Percentiles rank a stretch among this genome's conserved stretches.
These are phyloP conservation scores for Malus sylvestris DNA, from an alignment of 306 rosid species.

Conservation along the genomic window DNA sequence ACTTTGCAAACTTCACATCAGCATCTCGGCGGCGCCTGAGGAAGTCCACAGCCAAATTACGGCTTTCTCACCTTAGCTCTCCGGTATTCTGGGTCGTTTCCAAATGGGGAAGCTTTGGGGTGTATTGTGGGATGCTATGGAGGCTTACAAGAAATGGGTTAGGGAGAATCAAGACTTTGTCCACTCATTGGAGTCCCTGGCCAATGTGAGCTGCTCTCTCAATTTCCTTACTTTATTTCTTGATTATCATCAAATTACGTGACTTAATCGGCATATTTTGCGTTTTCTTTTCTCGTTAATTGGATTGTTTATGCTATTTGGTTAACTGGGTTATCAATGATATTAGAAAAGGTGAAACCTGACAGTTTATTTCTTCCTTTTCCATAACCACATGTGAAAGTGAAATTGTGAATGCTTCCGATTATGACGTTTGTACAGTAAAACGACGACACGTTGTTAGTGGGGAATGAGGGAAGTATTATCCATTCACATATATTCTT, in stretches of 20 bases:
- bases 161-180: constrained; percentile 79
- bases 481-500: neutral
- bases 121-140: constrained; percentile 39
- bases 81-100: constrained; percentile 15
- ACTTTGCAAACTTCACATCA: neutral
- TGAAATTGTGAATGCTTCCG: neutral
- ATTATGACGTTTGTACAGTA: neutral
- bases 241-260: neutral
- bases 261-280: neutral
- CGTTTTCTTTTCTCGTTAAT: neutral
- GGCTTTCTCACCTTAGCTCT: constrained; percentile 11
- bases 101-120: constrained; percentile 8
- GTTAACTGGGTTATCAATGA: neutral
- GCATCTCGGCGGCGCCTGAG: neutral
- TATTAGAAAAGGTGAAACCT: neutral
- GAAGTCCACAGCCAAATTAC: neutral
- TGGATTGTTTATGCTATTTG: constrained; percentile 5
- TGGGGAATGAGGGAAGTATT: neutral
- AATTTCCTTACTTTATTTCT: neutral
- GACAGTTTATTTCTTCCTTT: neutral
- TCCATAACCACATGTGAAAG: neutral
- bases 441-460: too few species aligned
- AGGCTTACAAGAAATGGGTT: constrained; percentile 83
- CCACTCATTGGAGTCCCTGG: constrained; percentile 76
- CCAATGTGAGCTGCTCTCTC: constrained; percentile 58